A percentile compares a stretch with the other conserved stretches of the same genome.
phyloP scores from a whole-genome alignment of 768 basidiomycete species.

The Boletus eberwhitei region DNA sequence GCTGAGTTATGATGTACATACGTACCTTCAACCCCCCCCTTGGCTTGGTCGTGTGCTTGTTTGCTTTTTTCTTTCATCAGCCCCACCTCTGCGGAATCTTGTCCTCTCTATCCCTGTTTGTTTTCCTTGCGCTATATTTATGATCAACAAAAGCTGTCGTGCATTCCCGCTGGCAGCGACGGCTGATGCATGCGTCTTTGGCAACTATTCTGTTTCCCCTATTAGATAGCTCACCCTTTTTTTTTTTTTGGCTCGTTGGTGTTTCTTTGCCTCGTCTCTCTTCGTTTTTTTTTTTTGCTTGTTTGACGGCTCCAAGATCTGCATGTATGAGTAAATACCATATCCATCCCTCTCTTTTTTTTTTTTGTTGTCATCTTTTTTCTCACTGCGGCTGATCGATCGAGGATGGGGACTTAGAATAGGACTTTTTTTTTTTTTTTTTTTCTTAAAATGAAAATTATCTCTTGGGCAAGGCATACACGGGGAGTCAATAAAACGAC shows the following conservation, averaged over 20 bases:
- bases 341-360: not conserved
- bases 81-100: constrained; percentile 12
- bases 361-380: not conserved
- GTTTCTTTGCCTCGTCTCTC: no score
- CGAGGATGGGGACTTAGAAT: not conserved
- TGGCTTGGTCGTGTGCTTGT: not conserved
- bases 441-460: no score
- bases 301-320: not conserved
- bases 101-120: constrained; percentile 1
- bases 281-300: no score
- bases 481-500: constrained; percentile 1
- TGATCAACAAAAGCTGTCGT: constrained; percentile 27
- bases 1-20: constrained; percentile 19
- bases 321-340: constrained; percentile 1
- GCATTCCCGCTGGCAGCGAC: not conserved
- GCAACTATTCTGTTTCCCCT: not conserved
- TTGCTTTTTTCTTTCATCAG: not conserved
- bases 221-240: not conserved
- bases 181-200: not conserved
- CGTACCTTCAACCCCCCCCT: not conserved
- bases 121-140: constrained; percentile 26
- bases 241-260: no score
- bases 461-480: not conserved
- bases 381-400: not conserved
- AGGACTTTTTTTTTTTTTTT: not conserved